Base-by-base conservation (phyloP, 192 early-diverging fungal genomes). In the Coemansia sp. region DNA sequence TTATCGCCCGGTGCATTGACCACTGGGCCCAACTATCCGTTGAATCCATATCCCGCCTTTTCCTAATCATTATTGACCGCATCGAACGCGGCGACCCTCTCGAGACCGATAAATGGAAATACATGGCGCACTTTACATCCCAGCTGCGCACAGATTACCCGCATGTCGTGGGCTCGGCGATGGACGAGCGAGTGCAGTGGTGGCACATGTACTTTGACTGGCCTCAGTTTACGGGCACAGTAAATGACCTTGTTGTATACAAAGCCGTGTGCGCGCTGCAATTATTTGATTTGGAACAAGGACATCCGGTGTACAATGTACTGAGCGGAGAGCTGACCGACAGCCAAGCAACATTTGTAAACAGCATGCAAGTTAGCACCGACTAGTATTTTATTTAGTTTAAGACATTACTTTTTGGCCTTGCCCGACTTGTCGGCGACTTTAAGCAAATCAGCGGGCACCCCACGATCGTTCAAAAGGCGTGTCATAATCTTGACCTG, bases 371-470 rank as follows among this genome's bases (percentile, higher is more conserved):
- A 6, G 6, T 1, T 8, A 26, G 25, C 25, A 34, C 7, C 1
- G 31, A 53, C 23, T 53, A 26, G 40, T 44, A 15, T n/a, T 12
- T 12, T 40, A 44, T 44, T 15, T 44, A 44, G 40, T 4, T 5
- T 18, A 47, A 18, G 20, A n/a, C 14, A 15, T 55, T 47, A 34
- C 46, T 79, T 64, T 49, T 73, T 77, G 25, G 71, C 50, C 63
- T 81, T 81, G 21, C 71, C 70, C 18, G 79, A 70, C 42, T 67
- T 72, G 67, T 81, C 79, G 4, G 61, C 53, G 9, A 70, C 55
- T 21, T 53, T 66, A 24, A 76, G 37, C 46, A 76, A 57, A 42
- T 54, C 67, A 31, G 51, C 28, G 3, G 79, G 70, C 31, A 81
- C 42, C 31, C 67, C 67, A 7, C 62, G 59, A 31, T 51, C 66